A percentile compares a stretch with the other conserved stretches of the same genome.
Evolutionary conservation across 148 eudicot genomes (phyloP).

Genomic region (Cornus kousa): DNA sequence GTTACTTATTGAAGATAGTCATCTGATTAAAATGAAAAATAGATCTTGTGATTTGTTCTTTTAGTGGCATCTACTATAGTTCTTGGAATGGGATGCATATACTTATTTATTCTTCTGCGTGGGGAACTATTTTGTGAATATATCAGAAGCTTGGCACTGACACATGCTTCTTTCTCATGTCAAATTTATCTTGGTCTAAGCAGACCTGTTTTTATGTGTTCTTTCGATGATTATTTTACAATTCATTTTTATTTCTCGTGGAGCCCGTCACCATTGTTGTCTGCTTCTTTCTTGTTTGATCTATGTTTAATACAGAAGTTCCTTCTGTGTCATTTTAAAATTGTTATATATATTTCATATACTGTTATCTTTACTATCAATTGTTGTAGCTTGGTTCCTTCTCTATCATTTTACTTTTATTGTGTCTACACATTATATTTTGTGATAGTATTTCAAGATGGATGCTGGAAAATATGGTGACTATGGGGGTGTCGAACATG

Average conservation of each 20-base stretch:
- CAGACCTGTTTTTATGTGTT: not conserved
- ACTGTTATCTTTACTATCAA: not conserved
- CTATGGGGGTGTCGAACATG: constrained; percentile 80
- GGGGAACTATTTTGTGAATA: not conserved
- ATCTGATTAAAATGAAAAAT: too few species aligned
- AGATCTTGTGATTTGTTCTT: not conserved
- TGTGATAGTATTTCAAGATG: constrained; percentile 88
- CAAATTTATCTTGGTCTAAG: too few species aligned
- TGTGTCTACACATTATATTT: constrained; percentile 12
- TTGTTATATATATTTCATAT: too few species aligned
- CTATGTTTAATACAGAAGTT: too few species aligned
- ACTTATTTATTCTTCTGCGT: not conserved
- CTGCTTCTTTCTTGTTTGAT: not conserved
- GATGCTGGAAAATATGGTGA: constrained; percentile 60
- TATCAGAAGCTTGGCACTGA: not conserved
- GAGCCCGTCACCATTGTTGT: not conserved
- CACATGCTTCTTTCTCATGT: not conserved
- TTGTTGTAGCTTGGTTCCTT: not conserved
- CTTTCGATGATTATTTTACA: not conserved
- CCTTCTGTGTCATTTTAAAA: too few species aligned
- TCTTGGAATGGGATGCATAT: not conserved
- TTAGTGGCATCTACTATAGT: not conserved
- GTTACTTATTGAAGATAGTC: not conserved
- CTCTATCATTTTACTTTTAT: not conserved
- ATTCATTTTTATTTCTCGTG: not conserved